phyloP scores from a whole-genome alignment of 345 rosid genomes.

The Pelargonium nanum region DNA sequence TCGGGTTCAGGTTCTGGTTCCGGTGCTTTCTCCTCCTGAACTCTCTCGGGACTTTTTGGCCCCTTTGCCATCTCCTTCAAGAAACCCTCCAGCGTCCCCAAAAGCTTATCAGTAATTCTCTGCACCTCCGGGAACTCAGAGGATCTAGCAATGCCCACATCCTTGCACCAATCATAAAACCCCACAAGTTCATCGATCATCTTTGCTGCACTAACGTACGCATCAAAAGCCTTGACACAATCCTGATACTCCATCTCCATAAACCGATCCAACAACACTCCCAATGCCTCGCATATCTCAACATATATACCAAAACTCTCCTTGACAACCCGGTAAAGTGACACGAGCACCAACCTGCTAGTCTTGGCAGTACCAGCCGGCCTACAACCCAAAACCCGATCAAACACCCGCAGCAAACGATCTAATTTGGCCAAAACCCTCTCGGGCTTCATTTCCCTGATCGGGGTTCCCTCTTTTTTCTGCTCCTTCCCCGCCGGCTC shows the following conservation, averaged over 20 bases:
- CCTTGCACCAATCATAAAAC: slow-evolving; percentile 85
- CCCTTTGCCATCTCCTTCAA: slow-evolving; percentile 64
- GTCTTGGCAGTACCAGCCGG: slow-evolving; percentile 76
- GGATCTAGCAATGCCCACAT: slow-evolving; percentile 68
- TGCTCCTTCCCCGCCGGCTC: slow-evolving; percentile 35
- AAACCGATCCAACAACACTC: slow-evolving; percentile 73
- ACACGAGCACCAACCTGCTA: slow-evolving; percentile 59
- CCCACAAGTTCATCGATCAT: slow-evolving; percentile 69
- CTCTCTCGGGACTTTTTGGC: slow-evolving; percentile 56
- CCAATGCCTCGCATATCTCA: slow-evolving; percentile 75
- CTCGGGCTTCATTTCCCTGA: slow-evolving; percentile 71
- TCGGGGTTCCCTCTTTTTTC: slow-evolving; percentile 37
- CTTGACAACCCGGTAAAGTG: slow-evolving; percentile 57
- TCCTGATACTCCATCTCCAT: slow-evolving; percentile 72
- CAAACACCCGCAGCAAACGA: slow-evolving; percentile 54
- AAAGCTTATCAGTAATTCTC: slow-evolving; percentile 62
- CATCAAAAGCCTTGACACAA: slow-evolving; percentile 80
- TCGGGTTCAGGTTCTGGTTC: slow-evolving; percentile 29
- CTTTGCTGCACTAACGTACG: slow-evolving; percentile 71
- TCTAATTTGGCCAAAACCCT: slow-evolving; percentile 62
- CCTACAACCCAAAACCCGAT: slow-evolving; percentile 59
- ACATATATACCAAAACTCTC: slow-evolving; percentile 79
- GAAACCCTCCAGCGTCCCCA: slow-evolving; percentile 78
- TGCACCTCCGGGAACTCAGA: slow-evolving; percentile 90
- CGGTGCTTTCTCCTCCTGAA: slow-evolving; percentile 29